A percentile compares a stretch with the other conserved stretches of the same genome.
These are phyloP conservation scores for Cladosporium sp. DNA, from an alignment of 2,329 filamentous ascomycete species.

Conservation along the genomic window DNA sequence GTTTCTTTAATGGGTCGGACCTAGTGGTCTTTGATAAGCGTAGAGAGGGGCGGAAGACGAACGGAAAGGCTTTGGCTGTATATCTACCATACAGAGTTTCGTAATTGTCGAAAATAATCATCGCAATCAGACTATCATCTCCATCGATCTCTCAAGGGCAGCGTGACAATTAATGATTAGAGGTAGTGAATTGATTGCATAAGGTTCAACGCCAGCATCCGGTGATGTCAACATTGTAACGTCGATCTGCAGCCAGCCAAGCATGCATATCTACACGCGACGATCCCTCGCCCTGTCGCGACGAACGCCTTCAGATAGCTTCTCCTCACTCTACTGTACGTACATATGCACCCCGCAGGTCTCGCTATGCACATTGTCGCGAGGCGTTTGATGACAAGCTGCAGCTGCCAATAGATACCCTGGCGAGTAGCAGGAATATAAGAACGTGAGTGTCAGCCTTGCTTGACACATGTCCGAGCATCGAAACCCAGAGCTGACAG, in stretches of 20 bases:
- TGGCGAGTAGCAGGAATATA: background rate
- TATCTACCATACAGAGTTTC: background rate
- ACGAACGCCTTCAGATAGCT: background rate
- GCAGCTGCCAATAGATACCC: background rate
- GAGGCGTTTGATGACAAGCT: background rate
- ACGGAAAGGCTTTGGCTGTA: background rate
- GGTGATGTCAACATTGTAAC: conserved; percentile 1
- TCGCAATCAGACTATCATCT: background rate
- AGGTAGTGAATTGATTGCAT: background rate
- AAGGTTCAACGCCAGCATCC: background rate
- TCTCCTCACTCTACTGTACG: conserved; percentile 12
- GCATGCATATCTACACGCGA: background rate
- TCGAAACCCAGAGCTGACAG: conserved; percentile 8
- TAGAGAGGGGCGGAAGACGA: background rate
- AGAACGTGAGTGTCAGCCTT: background rate
- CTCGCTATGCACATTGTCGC: background rate
- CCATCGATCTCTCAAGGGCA: background rate
- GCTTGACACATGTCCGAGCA: background rate
- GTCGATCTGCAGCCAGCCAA: background rate
- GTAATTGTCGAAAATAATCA: conserved; percentile 1
- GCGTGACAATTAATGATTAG: background rate
- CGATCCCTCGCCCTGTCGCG: background rate
- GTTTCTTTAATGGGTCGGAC: background rate
- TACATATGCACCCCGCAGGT: conserved; percentile 19
- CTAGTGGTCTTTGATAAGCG: background rate